Conservation (phyloP, 306 rosid species). For the Glycyrrhiza uralensis region DNA sequence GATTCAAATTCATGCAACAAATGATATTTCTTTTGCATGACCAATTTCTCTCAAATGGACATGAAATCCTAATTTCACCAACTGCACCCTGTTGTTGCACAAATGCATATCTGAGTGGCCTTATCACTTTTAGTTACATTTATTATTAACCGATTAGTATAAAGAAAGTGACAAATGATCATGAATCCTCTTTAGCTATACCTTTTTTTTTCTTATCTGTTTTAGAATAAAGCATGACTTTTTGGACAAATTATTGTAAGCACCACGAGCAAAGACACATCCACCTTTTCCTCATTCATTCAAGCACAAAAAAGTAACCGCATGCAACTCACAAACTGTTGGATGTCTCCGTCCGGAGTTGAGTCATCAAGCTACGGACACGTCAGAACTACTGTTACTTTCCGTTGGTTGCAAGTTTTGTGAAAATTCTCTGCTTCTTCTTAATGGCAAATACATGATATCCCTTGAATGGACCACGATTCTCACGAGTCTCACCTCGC, state of each 20-base stretch:
- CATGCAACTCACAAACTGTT: background rate
- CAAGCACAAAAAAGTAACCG: background rate
- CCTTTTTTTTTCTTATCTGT: background rate
- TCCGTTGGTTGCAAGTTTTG: slow-evolving; percentile 24
- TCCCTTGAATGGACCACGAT: slow-evolving; percentile 28
- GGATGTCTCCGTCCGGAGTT: background rate
- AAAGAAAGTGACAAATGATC: background rate
- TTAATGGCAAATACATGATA: background rate
- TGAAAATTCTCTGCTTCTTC: slow-evolving; percentile 8
- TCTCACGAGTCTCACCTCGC: background rate
- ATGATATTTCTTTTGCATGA: background rate
- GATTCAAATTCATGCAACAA: background rate
- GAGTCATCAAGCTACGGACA: background rate
- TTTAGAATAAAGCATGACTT: background rate
- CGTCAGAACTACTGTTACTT: background rate
- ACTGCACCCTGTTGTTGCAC: background rate
- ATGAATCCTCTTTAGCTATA: background rate
- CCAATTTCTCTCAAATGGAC: background rate
- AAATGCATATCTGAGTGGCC: background rate
- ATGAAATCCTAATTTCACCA: background rate
- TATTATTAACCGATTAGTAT: background rate
- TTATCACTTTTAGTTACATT: background rate
- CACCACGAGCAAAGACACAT: background rate
- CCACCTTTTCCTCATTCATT: background rate
- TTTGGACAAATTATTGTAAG: background rate